Evolutionary conservation across 2,329 filamentous ascomycete genomes (phyloP).

Genomic region (Cordyceps pruinosa): DNA sequence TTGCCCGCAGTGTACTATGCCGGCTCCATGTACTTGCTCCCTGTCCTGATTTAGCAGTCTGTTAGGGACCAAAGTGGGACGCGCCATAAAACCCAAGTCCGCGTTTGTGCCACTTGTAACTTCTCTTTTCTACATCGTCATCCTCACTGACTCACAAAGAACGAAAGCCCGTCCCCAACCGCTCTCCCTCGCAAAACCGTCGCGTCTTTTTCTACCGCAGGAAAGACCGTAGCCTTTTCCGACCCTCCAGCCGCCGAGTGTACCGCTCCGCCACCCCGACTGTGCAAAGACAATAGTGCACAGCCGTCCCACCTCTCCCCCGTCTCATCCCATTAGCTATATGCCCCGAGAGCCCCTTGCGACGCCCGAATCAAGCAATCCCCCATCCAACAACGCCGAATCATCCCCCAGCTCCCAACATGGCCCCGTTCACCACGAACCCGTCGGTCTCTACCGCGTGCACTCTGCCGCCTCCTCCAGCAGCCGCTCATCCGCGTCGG

Average conservation of each 20-base stretch:
- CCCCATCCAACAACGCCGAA: slow-evolving; percentile 29
- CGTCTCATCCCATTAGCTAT: slow-evolving; percentile 43
- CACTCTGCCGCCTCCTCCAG: slow-evolving; percentile 27
- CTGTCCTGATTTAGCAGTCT: too few species aligned
- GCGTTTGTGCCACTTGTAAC: neutral
- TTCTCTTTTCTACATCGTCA: slow-evolving; percentile 5
- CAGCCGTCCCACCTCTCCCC: slow-evolving; percentile 35
- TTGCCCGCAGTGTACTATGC: neutral
- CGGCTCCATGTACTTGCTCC: neutral
- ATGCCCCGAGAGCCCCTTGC: slow-evolving; percentile 55
- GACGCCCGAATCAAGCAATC: slow-evolving; percentile 36
- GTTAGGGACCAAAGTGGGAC: neutral
- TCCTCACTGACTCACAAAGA: slow-evolving; percentile 11
- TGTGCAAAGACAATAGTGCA: slow-evolving; percentile 46
- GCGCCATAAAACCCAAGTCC: neutral
- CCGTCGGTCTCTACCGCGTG: slow-evolving; percentile 30
- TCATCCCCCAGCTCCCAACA: slow-evolving; percentile 40
- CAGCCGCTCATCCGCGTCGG: slow-evolving; percentile 31
- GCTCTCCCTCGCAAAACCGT: neutral
- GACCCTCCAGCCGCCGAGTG: neutral
- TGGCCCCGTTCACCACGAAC: slow-evolving; percentile 46
- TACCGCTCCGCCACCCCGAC: slow-evolving; percentile 26
- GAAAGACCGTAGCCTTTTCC: neutral
- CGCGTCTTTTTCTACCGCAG: slow-evolving; percentile 5
- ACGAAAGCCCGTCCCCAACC: neutral